Conservation (phyloP, 495 filamentous ascomycete species). For the Neurospora sp. region DNA sequence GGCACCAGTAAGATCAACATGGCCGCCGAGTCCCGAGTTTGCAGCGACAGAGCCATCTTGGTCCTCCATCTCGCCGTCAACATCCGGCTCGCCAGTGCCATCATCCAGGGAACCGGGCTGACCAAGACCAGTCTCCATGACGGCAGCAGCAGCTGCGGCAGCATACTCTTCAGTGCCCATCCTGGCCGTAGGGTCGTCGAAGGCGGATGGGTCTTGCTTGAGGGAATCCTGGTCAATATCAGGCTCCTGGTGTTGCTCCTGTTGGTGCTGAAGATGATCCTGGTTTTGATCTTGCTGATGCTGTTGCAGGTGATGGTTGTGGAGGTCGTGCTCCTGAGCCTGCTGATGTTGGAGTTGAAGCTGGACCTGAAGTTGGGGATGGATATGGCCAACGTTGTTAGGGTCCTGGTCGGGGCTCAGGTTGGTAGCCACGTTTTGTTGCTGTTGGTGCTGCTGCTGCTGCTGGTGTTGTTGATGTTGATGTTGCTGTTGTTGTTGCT, state of each 20-base stretch:
- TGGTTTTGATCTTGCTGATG: not conserved
- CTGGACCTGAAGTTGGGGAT: conserved; percentile 3
- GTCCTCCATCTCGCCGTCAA: conserved; percentile 23
- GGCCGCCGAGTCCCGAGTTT: conserved; percentile 13
- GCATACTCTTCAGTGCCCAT: conserved; percentile 34
- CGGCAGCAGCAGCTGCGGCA: conserved; percentile 30
- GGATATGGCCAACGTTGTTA: conserved; percentile 7
- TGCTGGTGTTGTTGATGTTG: not conserved
- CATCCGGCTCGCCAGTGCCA: conserved; percentile 21
- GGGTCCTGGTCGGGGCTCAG: not conserved
- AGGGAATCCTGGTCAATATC: conserved; percentile 49
- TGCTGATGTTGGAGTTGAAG: conserved; percentile 17
- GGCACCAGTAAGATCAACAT: conserved; percentile 23
- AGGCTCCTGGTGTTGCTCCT: conserved; percentile 2
- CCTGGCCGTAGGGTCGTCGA: conserved; percentile 28
- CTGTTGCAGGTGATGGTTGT: not conserved
- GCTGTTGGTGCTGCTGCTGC: not conserved
- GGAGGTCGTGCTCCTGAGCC: conserved; percentile 21
- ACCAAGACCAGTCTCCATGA: conserved; percentile 21
- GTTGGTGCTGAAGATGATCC: conserved; percentile 1
- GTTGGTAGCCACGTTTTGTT: conserved; percentile 6
- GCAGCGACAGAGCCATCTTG: conserved; percentile 11
- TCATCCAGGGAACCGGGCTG: conserved; percentile 4
- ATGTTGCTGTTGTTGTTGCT: not conserved
- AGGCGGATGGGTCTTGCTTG: conserved; percentile 46